phyloP scores from a whole-genome alignment of 208 protist species.

The Leishmania guyanensis region DNA sequence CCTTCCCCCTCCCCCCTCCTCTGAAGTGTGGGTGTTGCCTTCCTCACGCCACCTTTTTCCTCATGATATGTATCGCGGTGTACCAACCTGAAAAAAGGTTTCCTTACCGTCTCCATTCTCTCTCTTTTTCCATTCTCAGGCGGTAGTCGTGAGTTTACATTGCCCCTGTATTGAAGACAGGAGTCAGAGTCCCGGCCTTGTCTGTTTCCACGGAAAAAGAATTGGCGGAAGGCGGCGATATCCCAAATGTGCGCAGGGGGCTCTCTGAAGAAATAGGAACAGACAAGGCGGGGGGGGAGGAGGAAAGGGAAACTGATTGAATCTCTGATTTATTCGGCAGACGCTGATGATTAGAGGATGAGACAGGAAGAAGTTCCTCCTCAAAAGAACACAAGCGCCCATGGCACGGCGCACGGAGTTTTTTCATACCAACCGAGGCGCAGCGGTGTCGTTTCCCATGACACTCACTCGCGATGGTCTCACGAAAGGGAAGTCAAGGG shows the following conservation, averaged over 20 bases:
- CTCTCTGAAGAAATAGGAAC: neutral
- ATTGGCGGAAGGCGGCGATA: neutral
- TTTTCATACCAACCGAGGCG: neutral
- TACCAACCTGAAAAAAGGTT: neutral
- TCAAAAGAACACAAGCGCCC: neutral
- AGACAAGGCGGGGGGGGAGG: neutral
- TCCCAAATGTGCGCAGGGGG: neutral
- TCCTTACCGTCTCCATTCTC: too few species aligned
- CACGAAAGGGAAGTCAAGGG: neutral
- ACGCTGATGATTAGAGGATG: neutral
- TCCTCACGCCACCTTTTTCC: neutral
- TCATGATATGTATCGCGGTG: neutral
- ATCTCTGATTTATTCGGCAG: neutral
- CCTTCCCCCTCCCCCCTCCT: neutral
- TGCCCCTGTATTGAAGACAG: neutral
- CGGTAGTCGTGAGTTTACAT: neutral
- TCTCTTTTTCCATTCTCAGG: neutral
- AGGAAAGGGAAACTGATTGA: neutral
- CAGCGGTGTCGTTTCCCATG: neutral
- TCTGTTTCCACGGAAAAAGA: neutral
- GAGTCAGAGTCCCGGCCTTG: too few species aligned
- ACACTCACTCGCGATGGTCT: neutral
- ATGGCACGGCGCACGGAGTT: neutral
- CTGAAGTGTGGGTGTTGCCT: neutral
- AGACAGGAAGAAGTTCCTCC: neutral